Conservation (phyloP, 345 rosid genomes). For the Eucalyptus regnans region DNA sequence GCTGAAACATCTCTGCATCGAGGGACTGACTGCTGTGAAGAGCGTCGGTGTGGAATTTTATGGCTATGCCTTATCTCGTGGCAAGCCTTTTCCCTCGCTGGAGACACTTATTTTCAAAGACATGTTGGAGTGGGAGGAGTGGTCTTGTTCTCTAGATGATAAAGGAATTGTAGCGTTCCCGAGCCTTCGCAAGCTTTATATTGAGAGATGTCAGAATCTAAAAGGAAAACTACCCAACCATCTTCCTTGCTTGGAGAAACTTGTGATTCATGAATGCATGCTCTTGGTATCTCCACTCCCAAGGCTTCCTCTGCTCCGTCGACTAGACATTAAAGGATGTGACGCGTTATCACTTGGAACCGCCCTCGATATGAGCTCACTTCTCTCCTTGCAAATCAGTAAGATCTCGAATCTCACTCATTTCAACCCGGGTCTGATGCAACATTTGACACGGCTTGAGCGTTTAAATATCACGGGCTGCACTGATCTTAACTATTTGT, state of each 20-base stretch:
- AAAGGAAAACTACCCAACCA: background rate
- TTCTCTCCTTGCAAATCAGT: background rate
- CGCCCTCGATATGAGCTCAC: background rate
- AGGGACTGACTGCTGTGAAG: conserved; percentile 8
- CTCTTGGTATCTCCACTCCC: background rate
- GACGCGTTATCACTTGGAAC: background rate
- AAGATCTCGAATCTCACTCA: background rate
- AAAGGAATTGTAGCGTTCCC: background rate
- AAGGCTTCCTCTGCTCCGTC: background rate
- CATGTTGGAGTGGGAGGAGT: conserved; percentile 4
- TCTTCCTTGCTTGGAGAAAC: background rate
- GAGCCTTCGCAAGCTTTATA: background rate
- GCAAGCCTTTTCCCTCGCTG: conserved; percentile 24
- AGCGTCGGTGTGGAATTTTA: conserved; percentile 19
- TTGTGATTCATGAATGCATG: background rate
- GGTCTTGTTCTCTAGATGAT: background rate
- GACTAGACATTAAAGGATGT: background rate
- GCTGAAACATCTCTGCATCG: conserved; percentile 16
- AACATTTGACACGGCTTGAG: background rate
- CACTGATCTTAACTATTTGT: background rate
- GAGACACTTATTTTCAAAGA: conserved; percentile 1
- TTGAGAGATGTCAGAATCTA: background rate
- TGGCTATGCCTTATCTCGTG: conserved; percentile 2
- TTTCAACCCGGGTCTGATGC: background rate
- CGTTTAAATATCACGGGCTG: background rate